Evolutionary conservation across 805 yeast genomes (phyloP), one percentile per base, ranked within the genome.

Genomic region (Cyberlindnera americana): DNA sequence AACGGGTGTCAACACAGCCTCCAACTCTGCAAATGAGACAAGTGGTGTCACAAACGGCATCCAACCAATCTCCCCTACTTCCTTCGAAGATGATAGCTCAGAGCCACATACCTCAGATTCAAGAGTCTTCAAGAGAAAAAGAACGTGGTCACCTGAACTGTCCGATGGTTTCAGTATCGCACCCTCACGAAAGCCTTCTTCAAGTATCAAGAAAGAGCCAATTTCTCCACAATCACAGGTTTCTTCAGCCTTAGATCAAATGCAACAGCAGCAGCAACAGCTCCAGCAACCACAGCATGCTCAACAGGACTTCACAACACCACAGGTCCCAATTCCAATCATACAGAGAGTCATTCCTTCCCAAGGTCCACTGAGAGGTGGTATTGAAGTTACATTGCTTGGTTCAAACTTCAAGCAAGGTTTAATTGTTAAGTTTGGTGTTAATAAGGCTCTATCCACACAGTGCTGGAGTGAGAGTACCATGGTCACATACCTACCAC

Each of bases 401-500:
- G 99, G 99, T 3, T 73, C 81, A 35, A 85, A 88, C 43, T 93
- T 93, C 70, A 78, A 81, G 38, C 84, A 83, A 14, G 96, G 95
- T 0, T 66, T 91, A 42, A 68, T 70, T 18, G 96, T 91, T 13
- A 83, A 83, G 62, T 93, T 93, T 64, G 99, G 99, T 24, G 78
- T 82, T 11, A 80, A 79, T 56, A 67, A 73, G 43, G 88, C 93
- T 0, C 62, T 85, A 23, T 83, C 93, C 3, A 88, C 97, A 0
- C 96, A 89, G 56, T 90, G 95, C 62, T 93, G 99, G 99, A 86
- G 95, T 33, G 93, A 85, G 28, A 75, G 93, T 2, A 93, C 99
- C 0, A 84, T 93, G 38, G 95, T 93, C 3, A 88, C 98, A 0
- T 88, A 85, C 53, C 67, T 93, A 35, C 99, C 99, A 3, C 97